These are phyloP conservation scores for Eucalyptus cloeziana DNA, from an alignment of 345 rosid species.

Conservation along the genomic window DNA sequence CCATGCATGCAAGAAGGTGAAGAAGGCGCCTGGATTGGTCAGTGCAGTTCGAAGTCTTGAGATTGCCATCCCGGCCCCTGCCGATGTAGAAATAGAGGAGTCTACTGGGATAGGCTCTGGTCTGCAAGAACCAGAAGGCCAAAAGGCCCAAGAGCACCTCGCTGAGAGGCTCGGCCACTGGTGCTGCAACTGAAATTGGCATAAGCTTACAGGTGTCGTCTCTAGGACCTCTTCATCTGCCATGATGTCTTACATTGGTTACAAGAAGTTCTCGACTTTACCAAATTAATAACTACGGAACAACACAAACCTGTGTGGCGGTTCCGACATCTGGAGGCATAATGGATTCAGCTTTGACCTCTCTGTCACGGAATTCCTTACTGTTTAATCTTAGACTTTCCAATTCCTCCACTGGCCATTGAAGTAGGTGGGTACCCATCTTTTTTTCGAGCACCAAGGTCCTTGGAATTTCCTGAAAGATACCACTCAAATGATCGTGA, in stretches of 20 bases:
- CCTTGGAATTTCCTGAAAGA: constrained; percentile 52
- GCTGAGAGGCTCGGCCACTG: constrained; percentile 36
- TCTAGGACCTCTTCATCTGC: constrained; percentile 40
- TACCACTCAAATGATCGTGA: neutral
- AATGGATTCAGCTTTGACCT: constrained; percentile 40
- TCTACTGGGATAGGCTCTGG: constrained; percentile 38
- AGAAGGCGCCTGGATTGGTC: constrained; percentile 50
- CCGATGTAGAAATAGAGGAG: constrained; percentile 66
- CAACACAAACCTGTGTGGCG: constrained; percentile 43
- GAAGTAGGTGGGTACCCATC: constrained; percentile 45
- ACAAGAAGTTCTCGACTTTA: neutral
- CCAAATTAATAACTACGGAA: neutral
- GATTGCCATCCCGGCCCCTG: constrained; percentile 36
- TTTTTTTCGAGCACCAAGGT: constrained; percentile 40
- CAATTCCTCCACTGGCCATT: constrained; percentile 68
- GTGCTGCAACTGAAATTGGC: constrained; percentile 41
- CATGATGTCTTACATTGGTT: constrained; percentile 9
- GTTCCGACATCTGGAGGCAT: constrained; percentile 43
- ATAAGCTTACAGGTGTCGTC: constrained; percentile 7
- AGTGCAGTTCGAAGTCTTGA: constrained; percentile 61
- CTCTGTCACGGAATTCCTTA: constrained; percentile 25
- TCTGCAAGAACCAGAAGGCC: constrained; percentile 71
- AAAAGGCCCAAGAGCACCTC: constrained; percentile 70
- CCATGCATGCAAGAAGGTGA: neutral
- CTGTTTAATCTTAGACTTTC: constrained; percentile 45